Percentiles rank a stretch among this genome's conserved stretches.
Evolutionary conservation across 2,329 filamentous ascomycete species (phyloP).

Genomic region (Hymenoscyphus albidus): DNA sequence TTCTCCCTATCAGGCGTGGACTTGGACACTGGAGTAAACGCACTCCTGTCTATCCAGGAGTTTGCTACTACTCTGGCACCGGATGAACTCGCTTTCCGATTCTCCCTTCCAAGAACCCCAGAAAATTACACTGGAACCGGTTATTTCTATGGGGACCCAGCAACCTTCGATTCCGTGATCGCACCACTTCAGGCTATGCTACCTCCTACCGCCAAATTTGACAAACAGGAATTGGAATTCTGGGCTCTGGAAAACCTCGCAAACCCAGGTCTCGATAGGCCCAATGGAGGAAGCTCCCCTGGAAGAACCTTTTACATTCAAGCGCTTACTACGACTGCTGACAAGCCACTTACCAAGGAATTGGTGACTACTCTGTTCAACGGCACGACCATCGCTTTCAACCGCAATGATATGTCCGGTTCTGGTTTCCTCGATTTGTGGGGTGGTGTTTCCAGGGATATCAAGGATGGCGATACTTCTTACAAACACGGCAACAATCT

Average conservation of each 20-base stretch:
- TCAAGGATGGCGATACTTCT: constrained; percentile 10
- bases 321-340: constrained; percentile 10
- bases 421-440: constrained; percentile 18
- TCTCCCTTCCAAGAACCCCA: constrained; percentile 3
- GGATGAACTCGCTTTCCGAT: constrained; percentile 17
- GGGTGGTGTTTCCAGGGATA: constrained; percentile 14
- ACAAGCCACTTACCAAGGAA: constrained; percentile 16
- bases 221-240: constrained; percentile 12
- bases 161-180: constrained; percentile 10
- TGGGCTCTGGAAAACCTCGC: constrained; percentile 13
- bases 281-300: constrained; percentile 9
- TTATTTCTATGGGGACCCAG: constrained; percentile 19
- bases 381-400: constrained; percentile 11
- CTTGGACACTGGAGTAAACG: neutral
- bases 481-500: constrained; percentile 17
- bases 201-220: constrained; percentile 9
- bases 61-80: constrained; percentile 17
- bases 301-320: constrained; percentile 15
- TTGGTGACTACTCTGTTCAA: constrained; percentile 13
- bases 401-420: constrained; percentile 14
- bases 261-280: constrained; percentile 7
- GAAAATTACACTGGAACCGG: constrained; percentile 8
- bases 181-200: constrained; percentile 15
- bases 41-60: constrained; percentile 14
- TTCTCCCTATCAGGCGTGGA: constrained; percentile 5